phyloP scores from a whole-genome alignment of 2,329 filamentous ascomycete species.

The Chalara sp. region DNA sequence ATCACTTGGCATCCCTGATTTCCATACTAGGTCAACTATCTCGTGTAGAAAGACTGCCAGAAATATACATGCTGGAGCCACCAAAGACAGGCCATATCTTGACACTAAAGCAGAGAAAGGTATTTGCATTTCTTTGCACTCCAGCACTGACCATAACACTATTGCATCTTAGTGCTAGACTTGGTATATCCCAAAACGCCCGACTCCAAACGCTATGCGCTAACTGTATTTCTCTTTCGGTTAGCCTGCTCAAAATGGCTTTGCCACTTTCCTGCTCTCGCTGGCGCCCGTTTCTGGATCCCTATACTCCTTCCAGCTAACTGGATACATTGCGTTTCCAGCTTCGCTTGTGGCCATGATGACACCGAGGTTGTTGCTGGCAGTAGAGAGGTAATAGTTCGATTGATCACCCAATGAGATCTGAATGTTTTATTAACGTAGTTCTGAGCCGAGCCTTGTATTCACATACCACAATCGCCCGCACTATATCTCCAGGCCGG shows the following conservation, averaged over 20 bases:
- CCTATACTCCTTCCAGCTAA: constrained; percentile 92
- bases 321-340: constrained; percentile 85
- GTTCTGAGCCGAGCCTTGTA: background rate
- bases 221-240: background rate
- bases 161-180: background rate
- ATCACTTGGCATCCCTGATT: no score
- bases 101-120: background rate
- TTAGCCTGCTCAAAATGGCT: constrained; percentile 56
- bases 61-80: no score
- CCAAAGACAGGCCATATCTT: background rate
- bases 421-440: constrained; percentile 29
- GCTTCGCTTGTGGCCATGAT: constrained; percentile 86
- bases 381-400: constrained; percentile 92
- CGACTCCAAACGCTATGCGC: constrained; percentile 6
- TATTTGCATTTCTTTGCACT: background rate
- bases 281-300: constrained; percentile 71
- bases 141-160: no score
- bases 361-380: constrained; percentile 84
- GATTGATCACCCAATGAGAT: constrained; percentile 90
- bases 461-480: constrained; percentile 64
- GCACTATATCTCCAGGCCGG: constrained; percentile 84
- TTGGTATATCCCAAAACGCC: constrained; percentile 2
- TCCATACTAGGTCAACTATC: no score
- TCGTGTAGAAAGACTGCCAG: no score
- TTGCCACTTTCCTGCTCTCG: constrained; percentile 87